These are phyloP conservation scores for Boletus rubroflammeus DNA, from an alignment of 768 basidiomycete genomes.

Conservation along the genomic window DNA sequence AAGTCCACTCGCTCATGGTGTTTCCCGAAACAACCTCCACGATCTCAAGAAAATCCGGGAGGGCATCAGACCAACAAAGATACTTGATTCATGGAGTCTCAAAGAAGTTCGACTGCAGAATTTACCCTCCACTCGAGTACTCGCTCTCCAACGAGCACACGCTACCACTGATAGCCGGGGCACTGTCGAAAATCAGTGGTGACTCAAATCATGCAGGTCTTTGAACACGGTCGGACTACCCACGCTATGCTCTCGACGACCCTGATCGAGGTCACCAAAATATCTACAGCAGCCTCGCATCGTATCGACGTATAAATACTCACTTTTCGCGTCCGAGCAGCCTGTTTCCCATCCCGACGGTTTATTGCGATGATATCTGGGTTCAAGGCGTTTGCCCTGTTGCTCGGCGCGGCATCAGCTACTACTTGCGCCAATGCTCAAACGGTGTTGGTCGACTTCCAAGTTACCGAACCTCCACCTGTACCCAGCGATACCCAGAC, in stretches of 20 bases:
- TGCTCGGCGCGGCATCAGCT: constrained; percentile 11
- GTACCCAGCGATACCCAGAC: constrained; percentile 57
- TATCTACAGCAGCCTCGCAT: background rate
- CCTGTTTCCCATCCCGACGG: constrained; percentile 2
- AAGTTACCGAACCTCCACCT: constrained; percentile 69
- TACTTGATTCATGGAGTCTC: no score
- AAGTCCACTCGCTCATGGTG: no score
- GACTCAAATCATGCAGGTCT: background rate
- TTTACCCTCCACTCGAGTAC: no score
- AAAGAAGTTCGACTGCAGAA: no score
- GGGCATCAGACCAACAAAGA: no score
- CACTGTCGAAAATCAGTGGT: background rate
- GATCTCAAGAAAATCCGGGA: no score
- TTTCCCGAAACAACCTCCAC: no score
- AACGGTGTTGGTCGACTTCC: constrained; percentile 56
- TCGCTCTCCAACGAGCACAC: no score
- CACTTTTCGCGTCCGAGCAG: background rate
- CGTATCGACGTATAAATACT: constrained; percentile 7
- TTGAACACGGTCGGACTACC: background rate
- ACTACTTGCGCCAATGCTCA: constrained; percentile 19
- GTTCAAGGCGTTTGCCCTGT: constrained; percentile 8
- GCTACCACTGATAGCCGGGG: no score
- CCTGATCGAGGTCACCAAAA: background rate
- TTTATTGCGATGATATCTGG: constrained; percentile 20
- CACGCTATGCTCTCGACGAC: background rate